Base-by-base conservation (phyloP, 495 filamentous ascomycete species). In the Xylaria longipes region DNA sequence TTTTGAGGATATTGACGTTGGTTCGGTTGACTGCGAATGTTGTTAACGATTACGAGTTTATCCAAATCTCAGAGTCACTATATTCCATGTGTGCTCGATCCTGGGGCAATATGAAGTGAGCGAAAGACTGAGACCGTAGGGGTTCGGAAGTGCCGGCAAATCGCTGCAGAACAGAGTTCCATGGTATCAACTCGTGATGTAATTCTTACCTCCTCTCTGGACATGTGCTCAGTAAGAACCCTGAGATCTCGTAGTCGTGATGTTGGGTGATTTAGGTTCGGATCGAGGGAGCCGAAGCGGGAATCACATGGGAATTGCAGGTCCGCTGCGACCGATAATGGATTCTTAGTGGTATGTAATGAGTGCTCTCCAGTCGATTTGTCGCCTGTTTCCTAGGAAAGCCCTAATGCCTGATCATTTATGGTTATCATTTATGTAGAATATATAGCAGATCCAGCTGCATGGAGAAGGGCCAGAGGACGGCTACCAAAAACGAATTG, bases 101-200 rank as follows among this genome's bases (percentile, higher is more conserved):
- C 25, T 29, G 3, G 22, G 29, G 3, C 27, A 27, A 54, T 52
- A 52, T 11, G 27, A 56, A 12, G 27, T 31, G 27, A 1, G 27
- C 9, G n/a, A 31, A 6, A 14, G 12, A 6, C 22, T 14, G 50
- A 56, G 52, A 56, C 52, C 2, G 31, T 6, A 12, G 56, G 67
- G 74, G 73, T 57, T 65, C 39, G 33, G 14, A 22, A 65, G 43
- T 9, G 29, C 71, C 29, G 56, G 63, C 37, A 35, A n/a, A 29
- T n/a, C 37, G 63, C 2, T 46, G 22, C 27, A 45, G 43, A 37
- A 48, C 56, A 72, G 65, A 70, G 68, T 68, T 71, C 46, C 46
- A 50, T 64, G 57, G 62, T 62, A 12, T 54, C 45, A 52, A 68
- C 29, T 71, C 46, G 74, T 77, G 73, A 79, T 77, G 77, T 73